These are phyloP conservation scores for Barnettozyma sucrosica DNA, from an alignment of 805 yeast genomes.

Conservation along the genomic window DNA sequence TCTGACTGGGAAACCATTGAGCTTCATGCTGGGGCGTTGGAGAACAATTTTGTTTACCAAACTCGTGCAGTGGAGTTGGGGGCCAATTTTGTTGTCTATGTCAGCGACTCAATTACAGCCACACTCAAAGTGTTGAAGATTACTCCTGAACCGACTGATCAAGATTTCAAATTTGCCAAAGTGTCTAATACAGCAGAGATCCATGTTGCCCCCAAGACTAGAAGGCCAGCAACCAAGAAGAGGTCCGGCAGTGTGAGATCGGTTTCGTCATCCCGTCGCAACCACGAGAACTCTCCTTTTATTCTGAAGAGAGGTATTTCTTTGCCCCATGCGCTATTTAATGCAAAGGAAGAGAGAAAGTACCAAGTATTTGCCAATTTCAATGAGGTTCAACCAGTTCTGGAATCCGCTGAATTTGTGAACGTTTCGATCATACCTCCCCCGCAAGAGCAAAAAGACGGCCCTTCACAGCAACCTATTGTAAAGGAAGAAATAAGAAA, in stretches of 20 bases:
- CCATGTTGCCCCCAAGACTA: conserved; percentile 66
- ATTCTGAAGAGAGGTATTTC: conserved; percentile 48
- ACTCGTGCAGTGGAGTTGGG: conserved; percentile 63
- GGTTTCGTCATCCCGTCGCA: conserved; percentile 20
- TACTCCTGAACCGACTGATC: conserved; percentile 31
- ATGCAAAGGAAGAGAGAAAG: conserved; percentile 18
- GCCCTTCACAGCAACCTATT: conserved; percentile 1
- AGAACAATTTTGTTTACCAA: conserved; percentile 69
- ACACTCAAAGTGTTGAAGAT: conserved; percentile 47
- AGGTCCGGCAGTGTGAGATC: conserved; percentile 20
- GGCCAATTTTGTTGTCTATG: conserved; percentile 63
- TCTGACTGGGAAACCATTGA: conserved; percentile 92
- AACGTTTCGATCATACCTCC: conserved; percentile 49
- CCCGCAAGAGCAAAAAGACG: conserved; percentile 32
- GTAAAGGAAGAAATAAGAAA: conserved; percentile 11
- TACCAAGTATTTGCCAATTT: conserved; percentile 44
- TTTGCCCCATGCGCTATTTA: conserved; percentile 43
- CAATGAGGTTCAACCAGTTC: conserved; percentile 30
- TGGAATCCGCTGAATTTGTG: conserved; percentile 39
- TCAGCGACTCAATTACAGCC: conserved; percentile 57
- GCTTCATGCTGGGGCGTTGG: conserved; percentile 70
- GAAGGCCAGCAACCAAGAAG: conserved; percentile 26
- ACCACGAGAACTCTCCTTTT: conserved; percentile 26
- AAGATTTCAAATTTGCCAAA: conserved; percentile 35
- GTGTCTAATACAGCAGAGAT: conserved; percentile 62